Evolutionary conservation across 139 green algal genomes (phyloP).

Genomic region (Zygnema circumcarinatum): DNA sequence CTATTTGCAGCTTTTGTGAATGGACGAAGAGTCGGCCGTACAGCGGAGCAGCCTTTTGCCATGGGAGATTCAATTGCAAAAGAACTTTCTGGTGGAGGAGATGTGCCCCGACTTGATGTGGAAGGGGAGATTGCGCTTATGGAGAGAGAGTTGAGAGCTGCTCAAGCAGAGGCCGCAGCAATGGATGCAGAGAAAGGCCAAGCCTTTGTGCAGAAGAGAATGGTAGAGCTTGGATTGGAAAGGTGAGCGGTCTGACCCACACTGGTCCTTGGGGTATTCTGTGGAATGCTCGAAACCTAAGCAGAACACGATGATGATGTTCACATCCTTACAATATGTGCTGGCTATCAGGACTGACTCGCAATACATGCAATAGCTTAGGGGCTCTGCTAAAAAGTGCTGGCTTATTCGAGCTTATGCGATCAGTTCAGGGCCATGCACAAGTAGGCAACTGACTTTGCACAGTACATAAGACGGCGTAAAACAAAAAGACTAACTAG

Average conservation of each 20-base stretch:
- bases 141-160: not conserved
- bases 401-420: too few relatives aligned
- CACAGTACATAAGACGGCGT: too few relatives aligned
- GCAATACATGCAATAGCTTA: too few relatives aligned
- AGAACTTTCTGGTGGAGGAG: constrained; percentile 7
- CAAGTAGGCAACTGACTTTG: too few relatives aligned
- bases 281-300: too few relatives aligned
- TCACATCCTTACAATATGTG: too few relatives aligned
- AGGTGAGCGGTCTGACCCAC: constrained; percentile 25
- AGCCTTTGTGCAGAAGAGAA: constrained; percentile 11
- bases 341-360: too few relatives aligned
- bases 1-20: constrained; percentile 52
- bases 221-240: constrained; percentile 43
- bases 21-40: constrained; percentile 36
- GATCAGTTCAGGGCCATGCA: too few relatives aligned
- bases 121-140: constrained; percentile 36
- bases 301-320: too few relatives aligned
- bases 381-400: too few relatives aligned
- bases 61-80: constrained; percentile 40
- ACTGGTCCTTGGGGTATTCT: too few relatives aligned
- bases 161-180: constrained; percentile 15
- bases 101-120: constrained; percentile 35
- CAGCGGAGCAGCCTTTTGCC: constrained; percentile 28
- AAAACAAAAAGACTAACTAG: too few relatives aligned
- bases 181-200: constrained; percentile 9